Evolutionary conservation across 805 yeast genomes (phyloP).

Genomic region (Candida stauntonica): DNA sequence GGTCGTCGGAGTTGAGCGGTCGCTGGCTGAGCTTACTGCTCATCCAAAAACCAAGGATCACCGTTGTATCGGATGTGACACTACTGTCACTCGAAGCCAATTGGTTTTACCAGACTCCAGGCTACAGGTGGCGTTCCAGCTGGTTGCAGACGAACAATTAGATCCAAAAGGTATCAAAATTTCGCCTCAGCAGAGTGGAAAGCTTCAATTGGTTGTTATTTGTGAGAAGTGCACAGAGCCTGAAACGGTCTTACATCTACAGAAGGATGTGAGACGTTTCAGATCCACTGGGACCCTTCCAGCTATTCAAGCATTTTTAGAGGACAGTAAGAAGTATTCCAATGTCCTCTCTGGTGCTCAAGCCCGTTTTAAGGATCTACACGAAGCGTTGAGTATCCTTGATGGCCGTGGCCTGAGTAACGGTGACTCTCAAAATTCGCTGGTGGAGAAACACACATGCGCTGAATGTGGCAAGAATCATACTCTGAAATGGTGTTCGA

Average conservation of each 20-base stretch:
- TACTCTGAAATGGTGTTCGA: conserved; percentile 17
- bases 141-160: conserved; percentile 12
- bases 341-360: conserved; percentile 31
- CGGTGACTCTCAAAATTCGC: background rate
- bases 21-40: conserved; percentile 26
- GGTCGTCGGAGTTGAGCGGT: conserved; percentile 33
- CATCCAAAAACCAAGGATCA: conserved; percentile 36
- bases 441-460: background rate
- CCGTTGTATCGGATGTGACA: conserved; percentile 47
- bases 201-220: conserved; percentile 38
- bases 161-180: conserved; percentile 25
- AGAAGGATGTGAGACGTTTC: conserved; percentile 15
- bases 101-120: conserved; percentile 37
- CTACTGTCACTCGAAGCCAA: conserved; percentile 40
- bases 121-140: conserved; percentile 48
- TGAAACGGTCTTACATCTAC: conserved; percentile 24
- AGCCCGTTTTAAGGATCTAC: conserved; percentile 36
- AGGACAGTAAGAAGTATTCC: conserved; percentile 16
- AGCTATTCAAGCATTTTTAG: conserved; percentile 20
- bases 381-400: conserved; percentile 10
- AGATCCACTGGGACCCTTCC: conserved; percentile 12
- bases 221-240: conserved; percentile 37
- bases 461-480: conserved; percentile 3
- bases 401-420: background rate
- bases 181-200: conserved; percentile 30